phyloP scores from a whole-genome alignment of 768 basidiomycete genomes.

The Dacryopinax spathularia region DNA sequence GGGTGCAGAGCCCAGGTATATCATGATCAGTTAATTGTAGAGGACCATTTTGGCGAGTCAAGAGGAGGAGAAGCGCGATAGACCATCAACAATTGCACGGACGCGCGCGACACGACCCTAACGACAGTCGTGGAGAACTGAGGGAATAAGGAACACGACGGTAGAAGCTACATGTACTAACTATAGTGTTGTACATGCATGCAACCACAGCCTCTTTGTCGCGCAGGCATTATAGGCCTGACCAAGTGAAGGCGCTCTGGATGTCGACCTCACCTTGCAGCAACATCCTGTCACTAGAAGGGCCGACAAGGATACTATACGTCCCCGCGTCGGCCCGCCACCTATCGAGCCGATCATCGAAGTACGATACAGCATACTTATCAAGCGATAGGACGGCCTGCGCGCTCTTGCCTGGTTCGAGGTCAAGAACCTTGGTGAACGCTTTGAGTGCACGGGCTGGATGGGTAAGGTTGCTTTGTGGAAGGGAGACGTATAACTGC shows the following conservation, averaged over 20 bases:
- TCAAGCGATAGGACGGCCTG: slow-evolving; percentile 36
- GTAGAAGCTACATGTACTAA: too few relatives aligned
- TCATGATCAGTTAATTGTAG: too few relatives aligned
- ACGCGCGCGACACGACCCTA: too few relatives aligned
- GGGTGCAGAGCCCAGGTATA: too few relatives aligned
- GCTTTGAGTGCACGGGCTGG: slow-evolving; percentile 46
- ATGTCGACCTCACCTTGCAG: slow-evolving; percentile 33
- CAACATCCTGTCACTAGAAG: slow-evolving; percentile 35
- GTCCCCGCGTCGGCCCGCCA: slow-evolving; percentile 41
- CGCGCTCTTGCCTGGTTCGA: slow-evolving; percentile 36
- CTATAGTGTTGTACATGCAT: too few relatives aligned
- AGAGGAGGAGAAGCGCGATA: too few relatives aligned
- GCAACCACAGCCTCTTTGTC: too few relatives aligned
- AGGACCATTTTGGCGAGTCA: too few relatives aligned
- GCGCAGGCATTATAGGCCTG: slow-evolving; percentile 47
- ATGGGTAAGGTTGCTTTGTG: slow-evolving; percentile 34
- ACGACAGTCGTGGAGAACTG: too few relatives aligned
- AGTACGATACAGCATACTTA: slow-evolving; percentile 38
- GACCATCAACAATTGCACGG: too few relatives aligned
- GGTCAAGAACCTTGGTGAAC: slow-evolving; percentile 42
- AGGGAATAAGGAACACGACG: too few relatives aligned
- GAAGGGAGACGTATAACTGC: slow-evolving; percentile 49
- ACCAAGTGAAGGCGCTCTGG: slow-evolving; percentile 50
- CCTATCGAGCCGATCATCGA: slow-evolving; percentile 20
- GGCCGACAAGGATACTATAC: slow-evolving; percentile 37